A percentile compares a stretch with the other conserved stretches of the same genome.
Conservation (phyloP, 441 rosid species). For the Eutrema salsugineum region DNA sequence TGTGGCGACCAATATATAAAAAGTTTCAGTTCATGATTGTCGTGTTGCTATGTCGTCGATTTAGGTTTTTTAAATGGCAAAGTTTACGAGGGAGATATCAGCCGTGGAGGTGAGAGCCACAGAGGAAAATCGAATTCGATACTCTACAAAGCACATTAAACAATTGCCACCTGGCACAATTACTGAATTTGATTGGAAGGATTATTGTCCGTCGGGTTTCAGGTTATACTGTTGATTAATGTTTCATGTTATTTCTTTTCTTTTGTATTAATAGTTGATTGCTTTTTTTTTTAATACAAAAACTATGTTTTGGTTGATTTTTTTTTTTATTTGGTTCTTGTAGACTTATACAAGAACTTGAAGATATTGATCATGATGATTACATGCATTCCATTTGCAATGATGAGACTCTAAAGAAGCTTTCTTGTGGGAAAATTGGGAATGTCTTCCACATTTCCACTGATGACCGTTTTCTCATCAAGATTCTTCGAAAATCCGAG, state of each 20-base stretch:
- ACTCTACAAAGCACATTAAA: conserved; percentile 22
- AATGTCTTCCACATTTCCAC: conserved; percentile 32
- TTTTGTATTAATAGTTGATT: neutral
- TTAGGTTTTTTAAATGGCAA: conserved; percentile 25
- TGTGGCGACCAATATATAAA: no score
- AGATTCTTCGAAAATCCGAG: conserved; percentile 50
- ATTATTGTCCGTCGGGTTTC: conserved; percentile 57
- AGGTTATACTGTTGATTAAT: conserved; percentile 26
- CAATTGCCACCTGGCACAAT: conserved; percentile 31
- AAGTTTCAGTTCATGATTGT: neutral
- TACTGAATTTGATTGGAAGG: conserved; percentile 50
- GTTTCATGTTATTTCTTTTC: no score
- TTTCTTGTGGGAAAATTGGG: conserved; percentile 40
- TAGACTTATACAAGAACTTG: conserved; percentile 46
- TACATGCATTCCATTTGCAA: conserved; percentile 45
- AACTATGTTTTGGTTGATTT: neutral
- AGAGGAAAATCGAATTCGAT: conserved; percentile 27
- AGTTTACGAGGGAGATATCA: conserved; percentile 16
- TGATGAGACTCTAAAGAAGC: conserved; percentile 40
- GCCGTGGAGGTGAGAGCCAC: conserved; percentile 29
- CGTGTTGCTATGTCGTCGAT: neutral
- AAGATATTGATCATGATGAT: conserved; percentile 36
- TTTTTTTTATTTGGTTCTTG: neutral
- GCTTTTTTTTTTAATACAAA: neutral
- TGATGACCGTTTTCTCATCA: conserved; percentile 41